Conservation (phyloP, 768 basidiomycete genomes). For the Xanthoconium stramineum region DNA sequence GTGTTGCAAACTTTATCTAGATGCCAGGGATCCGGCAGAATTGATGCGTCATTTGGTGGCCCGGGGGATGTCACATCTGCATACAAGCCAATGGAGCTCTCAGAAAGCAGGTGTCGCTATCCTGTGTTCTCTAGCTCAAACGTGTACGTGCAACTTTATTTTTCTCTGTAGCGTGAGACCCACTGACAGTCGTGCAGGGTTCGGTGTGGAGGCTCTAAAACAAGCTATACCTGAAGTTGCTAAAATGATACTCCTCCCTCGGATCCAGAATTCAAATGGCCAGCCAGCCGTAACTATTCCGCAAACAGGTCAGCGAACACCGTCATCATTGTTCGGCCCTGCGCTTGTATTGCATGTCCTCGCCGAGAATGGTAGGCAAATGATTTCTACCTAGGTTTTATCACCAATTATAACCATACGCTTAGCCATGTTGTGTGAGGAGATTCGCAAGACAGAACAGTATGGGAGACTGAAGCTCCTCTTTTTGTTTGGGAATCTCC, state of each 20-base stretch:
- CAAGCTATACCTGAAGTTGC: background rate
- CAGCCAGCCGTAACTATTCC: background rate
- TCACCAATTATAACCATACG: background rate
- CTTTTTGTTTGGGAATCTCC: too few species aligned
- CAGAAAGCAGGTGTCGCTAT: constrained; percentile 18
- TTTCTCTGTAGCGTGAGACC: too few species aligned
- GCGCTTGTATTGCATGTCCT: background rate
- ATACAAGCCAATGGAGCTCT: background rate
- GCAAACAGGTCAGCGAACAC: background rate
- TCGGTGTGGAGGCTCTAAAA: constrained; percentile 1
- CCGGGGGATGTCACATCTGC: constrained; percentile 1
- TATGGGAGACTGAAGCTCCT: constrained; percentile 2
- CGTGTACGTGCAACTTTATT: background rate
- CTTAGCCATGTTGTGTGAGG: constrained; percentile 18
- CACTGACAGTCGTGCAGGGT: background rate
- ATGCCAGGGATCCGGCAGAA: background rate
- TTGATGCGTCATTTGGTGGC: background rate
- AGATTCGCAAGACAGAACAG: constrained; percentile 10
- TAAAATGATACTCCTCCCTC: background rate
- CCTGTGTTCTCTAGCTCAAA: constrained; percentile 1
- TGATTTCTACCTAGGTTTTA: background rate
- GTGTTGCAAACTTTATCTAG: background rate
- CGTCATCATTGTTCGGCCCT: constrained; percentile 1
- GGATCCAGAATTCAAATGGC: background rate
- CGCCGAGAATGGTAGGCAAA: constrained; percentile 1